Percentiles rank a stretch among this genome's conserved stretches.
Conservation (phyloP, 75 land plant species). For the Picea sitchensis region DNA sequence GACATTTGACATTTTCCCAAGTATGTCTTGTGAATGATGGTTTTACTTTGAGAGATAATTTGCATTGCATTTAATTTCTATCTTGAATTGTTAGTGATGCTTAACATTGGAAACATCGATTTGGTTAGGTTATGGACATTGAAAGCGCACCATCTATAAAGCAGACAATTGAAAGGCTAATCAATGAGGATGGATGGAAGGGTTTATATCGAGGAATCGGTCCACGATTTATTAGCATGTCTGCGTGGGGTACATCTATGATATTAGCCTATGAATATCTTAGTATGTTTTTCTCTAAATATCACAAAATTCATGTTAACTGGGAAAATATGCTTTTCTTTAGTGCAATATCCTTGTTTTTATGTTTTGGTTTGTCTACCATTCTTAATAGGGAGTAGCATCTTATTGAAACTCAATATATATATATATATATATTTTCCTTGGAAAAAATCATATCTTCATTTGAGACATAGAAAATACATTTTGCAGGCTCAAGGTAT, state of each 20-base stretch:
- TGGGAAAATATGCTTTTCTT: no score
- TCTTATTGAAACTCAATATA: no score
- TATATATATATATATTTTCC: no score
- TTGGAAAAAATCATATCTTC: no score
- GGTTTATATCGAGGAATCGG: slow-evolving; percentile 93
- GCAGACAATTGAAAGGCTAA: slow-evolving; percentile 60
- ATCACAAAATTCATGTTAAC: no score
- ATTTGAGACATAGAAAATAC: no score
- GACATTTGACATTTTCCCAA: no score
- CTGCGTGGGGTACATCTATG: slow-evolving; percentile 99
- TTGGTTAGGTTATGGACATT: slow-evolving; percentile 63
- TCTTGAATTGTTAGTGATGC: background rate
- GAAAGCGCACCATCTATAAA: slow-evolving; percentile 38
- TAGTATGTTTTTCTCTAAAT: slow-evolving; percentile 43
- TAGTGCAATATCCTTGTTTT: no score
- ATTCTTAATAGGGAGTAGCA: no score
- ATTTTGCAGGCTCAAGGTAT: no score
- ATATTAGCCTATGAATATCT: slow-evolving; percentile 89
- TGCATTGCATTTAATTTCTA: background rate
- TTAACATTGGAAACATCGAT: background rate
- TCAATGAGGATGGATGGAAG: slow-evolving; percentile 84
- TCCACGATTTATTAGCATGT: slow-evolving; percentile 94
- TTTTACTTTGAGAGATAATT: background rate
- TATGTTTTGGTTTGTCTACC: no score
- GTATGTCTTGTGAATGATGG: no score